Percentiles rank a stretch among this genome's conserved stretches.
These are phyloP conservation scores for Neofusicoccum ribis DNA, from an alignment of 2,329 filamentous ascomycete species.

Conservation along the genomic window DNA sequence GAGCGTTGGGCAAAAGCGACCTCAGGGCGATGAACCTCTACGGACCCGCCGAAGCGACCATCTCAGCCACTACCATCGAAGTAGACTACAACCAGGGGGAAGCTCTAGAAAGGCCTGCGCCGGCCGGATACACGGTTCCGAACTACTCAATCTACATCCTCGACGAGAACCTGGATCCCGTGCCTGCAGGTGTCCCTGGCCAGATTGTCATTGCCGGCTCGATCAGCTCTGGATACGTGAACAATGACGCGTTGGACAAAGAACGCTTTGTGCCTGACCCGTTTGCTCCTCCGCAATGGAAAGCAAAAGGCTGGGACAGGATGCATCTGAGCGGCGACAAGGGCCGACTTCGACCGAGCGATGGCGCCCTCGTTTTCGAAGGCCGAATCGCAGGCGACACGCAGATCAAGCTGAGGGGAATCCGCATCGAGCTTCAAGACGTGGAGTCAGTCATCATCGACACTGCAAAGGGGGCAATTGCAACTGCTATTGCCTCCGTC, in stretches of 20 bases:
- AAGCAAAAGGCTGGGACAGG: constrained; percentile 44
- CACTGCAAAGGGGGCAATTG: constrained; percentile 31
- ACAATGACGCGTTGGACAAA: constrained; percentile 46
- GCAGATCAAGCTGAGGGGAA: constrained; percentile 79
- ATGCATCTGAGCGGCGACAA: constrained; percentile 81
- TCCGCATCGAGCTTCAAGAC: constrained; percentile 71
- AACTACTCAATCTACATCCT: constrained; percentile 20
- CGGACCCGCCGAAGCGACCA: neutral
- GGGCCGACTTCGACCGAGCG: constrained; percentile 55
- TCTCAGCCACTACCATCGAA: neutral
- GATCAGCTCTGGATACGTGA: constrained; percentile 72
- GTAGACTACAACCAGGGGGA: neutral
- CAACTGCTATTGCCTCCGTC: constrained; percentile 33
- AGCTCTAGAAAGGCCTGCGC: neutral
- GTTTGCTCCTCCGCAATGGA: too few species aligned
- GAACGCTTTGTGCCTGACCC: too few species aligned
- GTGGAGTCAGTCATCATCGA: constrained; percentile 21
- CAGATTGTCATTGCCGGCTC: constrained; percentile 73
- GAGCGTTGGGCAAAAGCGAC: neutral
- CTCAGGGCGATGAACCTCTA: neutral
- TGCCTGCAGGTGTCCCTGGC: constrained; percentile 42
- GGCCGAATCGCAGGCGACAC: constrained; percentile 69
- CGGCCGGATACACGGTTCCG: neutral
- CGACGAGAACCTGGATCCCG: constrained; percentile 15
- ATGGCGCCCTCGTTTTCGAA: constrained; percentile 71